These are phyloP conservation scores for Xylaria digitata DNA, from an alignment of 2,329 filamentous ascomycete genomes.

Conservation along the genomic window DNA sequence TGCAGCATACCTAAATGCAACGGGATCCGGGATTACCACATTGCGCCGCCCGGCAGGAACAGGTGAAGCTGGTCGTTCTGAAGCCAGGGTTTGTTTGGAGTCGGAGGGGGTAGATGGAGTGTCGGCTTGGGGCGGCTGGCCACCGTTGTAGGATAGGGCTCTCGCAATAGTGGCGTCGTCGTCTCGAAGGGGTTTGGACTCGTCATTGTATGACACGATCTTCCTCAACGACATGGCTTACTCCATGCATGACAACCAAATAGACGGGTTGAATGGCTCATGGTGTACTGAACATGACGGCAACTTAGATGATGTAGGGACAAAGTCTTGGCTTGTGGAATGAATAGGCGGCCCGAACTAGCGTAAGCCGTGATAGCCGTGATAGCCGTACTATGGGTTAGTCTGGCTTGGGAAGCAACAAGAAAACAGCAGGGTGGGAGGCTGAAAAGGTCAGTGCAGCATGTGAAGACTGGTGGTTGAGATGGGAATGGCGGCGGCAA, in stretches of 20 bases:
- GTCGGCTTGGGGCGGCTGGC: conserved; percentile 43
- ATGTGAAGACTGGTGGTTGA: conserved; percentile 39
- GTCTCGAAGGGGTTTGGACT: conserved; percentile 52
- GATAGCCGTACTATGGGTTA: not conserved
- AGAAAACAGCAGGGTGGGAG: conserved; percentile 1
- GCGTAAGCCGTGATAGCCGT: conserved; percentile 15
- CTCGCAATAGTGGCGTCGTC: conserved; percentile 54
- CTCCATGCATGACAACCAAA: conserved; percentile 43
- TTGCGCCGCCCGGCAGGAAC: conserved; percentile 53
- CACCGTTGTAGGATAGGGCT: conserved; percentile 48
- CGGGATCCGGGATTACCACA: conserved; percentile 69
- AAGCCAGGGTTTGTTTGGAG: conserved; percentile 29
- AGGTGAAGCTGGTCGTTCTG: conserved; percentile 44
- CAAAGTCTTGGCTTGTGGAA: conserved; percentile 4
- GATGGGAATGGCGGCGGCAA: conserved; percentile 1
- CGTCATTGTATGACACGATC: conserved; percentile 43
- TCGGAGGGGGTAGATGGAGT: conserved; percentile 40
- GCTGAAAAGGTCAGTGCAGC: conserved; percentile 25
- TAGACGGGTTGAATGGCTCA: conserved; percentile 41
- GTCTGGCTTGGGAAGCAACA: not conserved
- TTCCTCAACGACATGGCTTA: conserved; percentile 51
- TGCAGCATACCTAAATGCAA: conserved; percentile 63
- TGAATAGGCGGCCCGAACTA: not conserved
- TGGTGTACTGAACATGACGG: conserved; percentile 40
- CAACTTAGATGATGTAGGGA: not conserved